Conservation (phyloP, 1,284 basidiomycete species). For the Pseudozyma sp. region DNA sequence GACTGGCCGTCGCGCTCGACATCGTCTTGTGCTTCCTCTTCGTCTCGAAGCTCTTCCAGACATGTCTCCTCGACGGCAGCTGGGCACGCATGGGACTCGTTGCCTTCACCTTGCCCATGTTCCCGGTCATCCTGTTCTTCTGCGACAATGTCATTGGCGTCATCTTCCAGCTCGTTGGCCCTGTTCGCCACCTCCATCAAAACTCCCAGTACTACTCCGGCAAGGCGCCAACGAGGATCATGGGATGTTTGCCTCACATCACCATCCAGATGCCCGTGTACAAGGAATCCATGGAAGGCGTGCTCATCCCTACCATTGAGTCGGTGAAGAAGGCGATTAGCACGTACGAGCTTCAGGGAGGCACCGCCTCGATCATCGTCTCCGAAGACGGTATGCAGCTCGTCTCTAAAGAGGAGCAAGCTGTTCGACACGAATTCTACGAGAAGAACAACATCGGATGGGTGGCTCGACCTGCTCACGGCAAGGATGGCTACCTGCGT, state of each 20-base stretch:
- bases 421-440: conserved; percentile 79
- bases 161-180: conserved; percentile 61
- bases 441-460: conserved; percentile 81
- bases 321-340: conserved; percentile 87
- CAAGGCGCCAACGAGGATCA: conserved; percentile 73
- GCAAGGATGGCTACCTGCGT: conserved; percentile 78
- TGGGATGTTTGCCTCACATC: conserved; percentile 78
- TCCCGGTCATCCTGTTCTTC: conserved; percentile 76
- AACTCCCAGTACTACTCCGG: conserved; percentile 70
- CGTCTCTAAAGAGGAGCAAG: conserved; percentile 75
- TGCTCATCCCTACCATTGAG: conserved; percentile 77
- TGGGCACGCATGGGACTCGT: conserved; percentile 76
- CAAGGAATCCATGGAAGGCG: conserved; percentile 72
- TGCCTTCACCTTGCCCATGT: conserved; percentile 74
- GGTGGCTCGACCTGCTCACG: conserved; percentile 81
- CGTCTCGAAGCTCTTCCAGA: conserved; percentile 77
- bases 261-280: conserved; percentile 84
- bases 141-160: conserved; percentile 74
- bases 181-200: conserved; percentile 76
- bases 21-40: conserved; percentile 72
- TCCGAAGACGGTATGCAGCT: conserved; percentile 81
- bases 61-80: conserved; percentile 77
- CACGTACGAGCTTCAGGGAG: conserved; percentile 84
- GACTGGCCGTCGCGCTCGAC: conserved; percentile 74
- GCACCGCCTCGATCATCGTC: conserved; percentile 79